phyloP scores from a whole-genome alignment of 495 filamentous ascomycete genomes.

The Podospora comata region DNA sequence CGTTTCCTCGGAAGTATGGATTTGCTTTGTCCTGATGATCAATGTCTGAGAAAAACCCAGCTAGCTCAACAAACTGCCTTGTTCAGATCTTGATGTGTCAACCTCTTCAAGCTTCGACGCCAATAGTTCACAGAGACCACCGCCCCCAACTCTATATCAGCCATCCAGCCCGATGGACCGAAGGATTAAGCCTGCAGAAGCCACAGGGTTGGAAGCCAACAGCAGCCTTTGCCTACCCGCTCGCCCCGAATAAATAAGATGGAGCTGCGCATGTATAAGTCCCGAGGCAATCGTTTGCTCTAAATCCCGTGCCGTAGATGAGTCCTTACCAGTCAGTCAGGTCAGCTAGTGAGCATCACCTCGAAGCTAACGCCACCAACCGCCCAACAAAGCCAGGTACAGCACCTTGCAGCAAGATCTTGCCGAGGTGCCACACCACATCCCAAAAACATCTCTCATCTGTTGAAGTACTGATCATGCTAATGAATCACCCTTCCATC shows the following conservation, averaged over 20 bases:
- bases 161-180: background rate
- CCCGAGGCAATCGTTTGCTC: too few relatives aligned
- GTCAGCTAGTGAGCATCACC: background rate
- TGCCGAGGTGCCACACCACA: too few relatives aligned
- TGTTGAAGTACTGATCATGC: too few relatives aligned
- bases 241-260: background rate
- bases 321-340: background rate
- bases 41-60: too few relatives aligned
- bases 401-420: background rate
- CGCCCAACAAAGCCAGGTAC: background rate
- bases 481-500: too few relatives aligned
- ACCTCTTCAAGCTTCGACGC: too few relatives aligned
- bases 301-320: background rate
- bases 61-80: too few relatives aligned
- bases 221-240: background rate
- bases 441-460: too few relatives aligned
- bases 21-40: too few relatives aligned
- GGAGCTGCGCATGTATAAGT: too few relatives aligned
- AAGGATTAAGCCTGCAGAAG: background rate
- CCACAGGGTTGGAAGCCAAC: background rate
- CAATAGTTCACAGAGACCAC: background rate
- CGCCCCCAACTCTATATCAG: background rate
- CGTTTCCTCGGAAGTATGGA: background rate
- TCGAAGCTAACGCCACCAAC: background rate
- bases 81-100: too few relatives aligned